These are phyloP conservation scores for Nephromyces sp. DNA, from an alignment of 169 alveolate genomes.

Conservation along the genomic window DNA sequence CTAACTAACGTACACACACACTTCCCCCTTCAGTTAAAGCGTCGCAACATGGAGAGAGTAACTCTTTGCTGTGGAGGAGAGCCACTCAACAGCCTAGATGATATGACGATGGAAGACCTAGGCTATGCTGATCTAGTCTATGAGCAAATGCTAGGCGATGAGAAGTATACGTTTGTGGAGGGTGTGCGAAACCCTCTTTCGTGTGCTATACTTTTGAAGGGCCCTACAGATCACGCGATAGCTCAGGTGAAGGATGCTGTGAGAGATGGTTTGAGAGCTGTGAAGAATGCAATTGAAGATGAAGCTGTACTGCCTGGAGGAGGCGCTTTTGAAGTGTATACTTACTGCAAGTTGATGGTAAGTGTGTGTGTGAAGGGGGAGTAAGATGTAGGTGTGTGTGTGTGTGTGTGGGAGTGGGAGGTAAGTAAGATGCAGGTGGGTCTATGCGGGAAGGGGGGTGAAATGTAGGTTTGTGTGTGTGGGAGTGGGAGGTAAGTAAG, in stretches of 20 bases:
- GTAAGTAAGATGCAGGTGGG: no score
- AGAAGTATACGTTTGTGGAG: slow-evolving; percentile 94
- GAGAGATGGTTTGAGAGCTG: slow-evolving; percentile 95
- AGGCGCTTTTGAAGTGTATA: slow-evolving; percentile 91
- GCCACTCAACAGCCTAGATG: slow-evolving; percentile 92
- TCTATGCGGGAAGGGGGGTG: no score
- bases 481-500: no score
- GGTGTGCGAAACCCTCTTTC: slow-evolving; percentile 87
- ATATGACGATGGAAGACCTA: slow-evolving; percentile 76
- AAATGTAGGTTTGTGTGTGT: no score
- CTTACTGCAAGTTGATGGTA: slow-evolving; percentile 70
- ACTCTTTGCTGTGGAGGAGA: slow-evolving; percentile 97
- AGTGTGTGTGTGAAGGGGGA: slow-evolving; percentile 21
- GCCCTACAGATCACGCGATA: slow-evolving; percentile 94
- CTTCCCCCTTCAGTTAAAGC: slow-evolving; percentile 56
- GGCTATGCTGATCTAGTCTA: slow-evolving; percentile 92
- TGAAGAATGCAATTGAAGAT: slow-evolving; percentile 89
- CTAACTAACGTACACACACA: no score
- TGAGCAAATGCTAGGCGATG: slow-evolving; percentile 91
- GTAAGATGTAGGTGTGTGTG: neutral
- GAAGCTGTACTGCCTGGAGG: slow-evolving; percentile 93
- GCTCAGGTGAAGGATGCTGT: slow-evolving; percentile 89
- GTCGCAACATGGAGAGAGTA: slow-evolving; percentile 96
- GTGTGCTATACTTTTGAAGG: slow-evolving; percentile 91
- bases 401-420: no score